A percentile compares a stretch with the other conserved stretches of the same genome.
Evolutionary conservation across 2,329 filamentous ascomycete genomes (phyloP).

Genomic region (Achaetomium macrosporum): DNA sequence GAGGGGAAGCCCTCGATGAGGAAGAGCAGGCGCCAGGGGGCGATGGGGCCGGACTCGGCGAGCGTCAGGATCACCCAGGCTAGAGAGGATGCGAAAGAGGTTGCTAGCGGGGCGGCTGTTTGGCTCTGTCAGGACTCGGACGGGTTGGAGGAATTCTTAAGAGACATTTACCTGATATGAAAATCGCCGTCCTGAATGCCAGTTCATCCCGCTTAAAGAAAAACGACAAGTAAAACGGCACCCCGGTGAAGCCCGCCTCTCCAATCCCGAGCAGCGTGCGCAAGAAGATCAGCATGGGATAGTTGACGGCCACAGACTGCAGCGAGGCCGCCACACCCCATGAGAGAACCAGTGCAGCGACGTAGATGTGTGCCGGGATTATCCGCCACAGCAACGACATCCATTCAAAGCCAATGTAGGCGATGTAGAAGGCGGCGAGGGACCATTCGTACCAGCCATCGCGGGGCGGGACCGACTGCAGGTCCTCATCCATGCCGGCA

Average conservation of each 20-base stretch:
- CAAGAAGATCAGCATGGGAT: constrained; percentile 50
- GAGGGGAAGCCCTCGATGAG: constrained; percentile 81
- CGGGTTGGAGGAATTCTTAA: constrained; percentile 28
- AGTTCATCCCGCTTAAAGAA: constrained; percentile 65
- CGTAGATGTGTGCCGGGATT: constrained; percentile 55
- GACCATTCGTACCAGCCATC: constrained; percentile 54
- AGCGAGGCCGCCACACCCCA: constrained; percentile 78
- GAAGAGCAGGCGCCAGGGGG: constrained; percentile 81
- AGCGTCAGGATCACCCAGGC: constrained; percentile 73
- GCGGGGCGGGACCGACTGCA: constrained; percentile 44
- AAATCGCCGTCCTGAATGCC: constrained; percentile 77
- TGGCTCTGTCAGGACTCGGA: neutral
- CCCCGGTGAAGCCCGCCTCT: constrained; percentile 60
- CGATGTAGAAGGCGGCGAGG: constrained; percentile 55
- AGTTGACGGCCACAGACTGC: constrained; percentile 62
- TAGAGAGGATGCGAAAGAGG: constrained; percentile 72
- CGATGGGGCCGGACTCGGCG: constrained; percentile 60
- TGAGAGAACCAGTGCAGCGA: constrained; percentile 58
- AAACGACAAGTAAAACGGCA: constrained; percentile 59
- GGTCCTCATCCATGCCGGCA: constrained; percentile 57
- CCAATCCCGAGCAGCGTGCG: constrained; percentile 55
- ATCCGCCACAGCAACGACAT: constrained; percentile 57
- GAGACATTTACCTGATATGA: constrained; percentile 64
- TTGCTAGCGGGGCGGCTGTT: constrained; percentile 68
- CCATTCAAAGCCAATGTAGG: constrained; percentile 61